Conservation (phyloP, 768 basidiomycete species). For the Dioszegia hungarica region DNA sequence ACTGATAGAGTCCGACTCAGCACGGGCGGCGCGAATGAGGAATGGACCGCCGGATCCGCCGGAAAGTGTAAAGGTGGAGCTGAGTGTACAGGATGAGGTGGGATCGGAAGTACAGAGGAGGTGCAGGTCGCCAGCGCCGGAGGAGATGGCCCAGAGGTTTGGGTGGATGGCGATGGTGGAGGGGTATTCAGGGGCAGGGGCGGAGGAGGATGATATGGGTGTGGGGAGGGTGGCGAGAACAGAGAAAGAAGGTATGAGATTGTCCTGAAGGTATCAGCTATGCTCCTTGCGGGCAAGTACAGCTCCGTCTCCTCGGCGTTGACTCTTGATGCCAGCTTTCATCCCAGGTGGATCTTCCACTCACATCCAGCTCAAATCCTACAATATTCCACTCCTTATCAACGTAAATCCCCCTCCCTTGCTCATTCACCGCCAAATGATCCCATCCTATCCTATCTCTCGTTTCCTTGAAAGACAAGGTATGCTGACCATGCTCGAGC, state of each 20-base stretch:
- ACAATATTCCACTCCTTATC: conserved; percentile 39
- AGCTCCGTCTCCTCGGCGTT: no score
- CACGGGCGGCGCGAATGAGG: conserved; percentile 20
- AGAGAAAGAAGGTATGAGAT: conserved; percentile 20
- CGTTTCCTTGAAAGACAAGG: conserved; percentile 35
- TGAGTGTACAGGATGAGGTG: conserved; percentile 6
- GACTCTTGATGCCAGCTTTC: no score
- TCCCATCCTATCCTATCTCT: conserved; percentile 39
- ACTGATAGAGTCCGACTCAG: conserved; percentile 6
- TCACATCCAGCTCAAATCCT: conserved; percentile 28
- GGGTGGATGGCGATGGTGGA: conserved; percentile 14
- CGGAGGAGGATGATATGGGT: conserved; percentile 23
- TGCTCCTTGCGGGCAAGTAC: no score
- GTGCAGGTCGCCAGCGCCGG: conserved; percentile 32
- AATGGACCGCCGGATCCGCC: conserved; percentile 16
- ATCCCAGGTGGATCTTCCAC: no score
- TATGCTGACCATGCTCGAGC: conserved; percentile 18
- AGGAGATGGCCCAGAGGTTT: conserved; percentile 23
- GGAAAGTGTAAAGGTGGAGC: conserved; percentile 15
- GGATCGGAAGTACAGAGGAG: conserved; percentile 19
- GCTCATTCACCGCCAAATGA: conserved; percentile 21
- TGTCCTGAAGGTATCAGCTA: conserved; percentile 11
- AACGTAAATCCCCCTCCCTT: conserved; percentile 31
- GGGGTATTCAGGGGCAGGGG: conserved; percentile 29
- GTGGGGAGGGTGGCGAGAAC: conserved; percentile 23